Conservation (phyloP, 371 early-diverging fungal species). For the Lichtheimia hyalospora region DNA sequence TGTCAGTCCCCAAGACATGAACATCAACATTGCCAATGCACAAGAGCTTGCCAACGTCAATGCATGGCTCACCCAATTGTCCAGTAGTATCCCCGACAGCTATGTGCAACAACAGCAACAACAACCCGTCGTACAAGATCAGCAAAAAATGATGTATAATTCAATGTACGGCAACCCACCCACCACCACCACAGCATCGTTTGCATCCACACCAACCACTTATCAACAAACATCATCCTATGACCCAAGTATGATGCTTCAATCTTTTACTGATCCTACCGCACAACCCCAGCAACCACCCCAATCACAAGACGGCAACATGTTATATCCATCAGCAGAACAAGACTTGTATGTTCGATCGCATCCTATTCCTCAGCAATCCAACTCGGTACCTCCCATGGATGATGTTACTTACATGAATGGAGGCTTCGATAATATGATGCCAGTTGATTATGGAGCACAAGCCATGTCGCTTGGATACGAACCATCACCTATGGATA, state of each 20-base stretch:
- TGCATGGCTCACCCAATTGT: constrained; percentile 33
- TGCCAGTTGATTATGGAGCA: background rate
- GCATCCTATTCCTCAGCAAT: constrained; percentile 4
- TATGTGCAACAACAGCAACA: constrained; percentile 4
- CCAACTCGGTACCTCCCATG: background rate
- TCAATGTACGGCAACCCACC: background rate
- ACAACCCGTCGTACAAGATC: background rate
- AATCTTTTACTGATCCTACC: constrained; percentile 11
- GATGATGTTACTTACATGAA: background rate
- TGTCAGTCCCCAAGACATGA: constrained; percentile 20
- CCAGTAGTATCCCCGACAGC: constrained; percentile 15
- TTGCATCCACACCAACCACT: background rate
- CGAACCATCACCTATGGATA: background rate
- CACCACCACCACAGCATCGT: background rate
- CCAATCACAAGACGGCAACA: background rate
- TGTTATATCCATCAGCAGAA: constrained; percentile 14
- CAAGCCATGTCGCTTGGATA: background rate
- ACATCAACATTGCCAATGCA: constrained; percentile 30
- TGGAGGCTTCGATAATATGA: constrained; percentile 1
- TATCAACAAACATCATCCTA: background rate
- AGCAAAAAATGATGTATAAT: background rate
- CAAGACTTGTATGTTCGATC: constrained; percentile 27
- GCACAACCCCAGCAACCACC: background rate
- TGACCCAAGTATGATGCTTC: constrained; percentile 10
- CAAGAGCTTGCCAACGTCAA: constrained; percentile 42